Evolutionary conservation across 2,329 filamentous ascomycete species (phyloP).

Genomic region (Ascochyta clinopodiicola): DNA sequence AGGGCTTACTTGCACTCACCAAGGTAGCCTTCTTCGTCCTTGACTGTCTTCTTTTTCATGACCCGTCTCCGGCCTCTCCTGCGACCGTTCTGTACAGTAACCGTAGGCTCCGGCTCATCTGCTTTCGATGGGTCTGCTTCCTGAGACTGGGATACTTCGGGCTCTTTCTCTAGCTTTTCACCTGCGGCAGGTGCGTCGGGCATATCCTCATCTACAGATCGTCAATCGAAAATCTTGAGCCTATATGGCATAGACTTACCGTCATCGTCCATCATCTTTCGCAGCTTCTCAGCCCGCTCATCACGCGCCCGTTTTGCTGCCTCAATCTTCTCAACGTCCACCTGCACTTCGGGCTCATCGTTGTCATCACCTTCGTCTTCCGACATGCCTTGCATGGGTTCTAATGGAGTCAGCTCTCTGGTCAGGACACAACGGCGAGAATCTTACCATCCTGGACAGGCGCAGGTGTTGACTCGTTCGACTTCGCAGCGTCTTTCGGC

Average conservation of each 20-base stretch:
- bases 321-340: conserved; percentile 42
- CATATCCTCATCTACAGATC: conserved; percentile 60
- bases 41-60: conserved; percentile 84
- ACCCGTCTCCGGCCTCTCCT: conserved; percentile 79
- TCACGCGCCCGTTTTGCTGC: conserved; percentile 57
- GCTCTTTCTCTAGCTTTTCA: conserved; percentile 41
- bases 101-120: conserved; percentile 36
- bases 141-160: conserved; percentile 43
- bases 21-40: conserved; percentile 89
- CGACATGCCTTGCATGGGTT: conserved; percentile 62
- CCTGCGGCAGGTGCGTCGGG: conserved; percentile 58
- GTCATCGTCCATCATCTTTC: conserved; percentile 77
- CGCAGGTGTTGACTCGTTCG: conserved; percentile 50
- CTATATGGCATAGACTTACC: conserved; percentile 48
- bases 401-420: conserved; percentile 42
- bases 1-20: conserved; percentile 60
- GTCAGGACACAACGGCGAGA: neutral
- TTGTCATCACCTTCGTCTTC: conserved; percentile 46
- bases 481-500: conserved; percentile 51
- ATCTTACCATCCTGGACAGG: conserved; percentile 58
- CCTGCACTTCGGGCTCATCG: conserved; percentile 37
- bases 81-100: conserved; percentile 67
- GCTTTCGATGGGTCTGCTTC: conserved; percentile 26
- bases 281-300: conserved; percentile 70
- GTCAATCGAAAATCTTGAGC: conserved; percentile 18